Evolutionary conservation across 23 red algal species (phyloP).

Genomic region (Gracilaria gracilis): DNA sequence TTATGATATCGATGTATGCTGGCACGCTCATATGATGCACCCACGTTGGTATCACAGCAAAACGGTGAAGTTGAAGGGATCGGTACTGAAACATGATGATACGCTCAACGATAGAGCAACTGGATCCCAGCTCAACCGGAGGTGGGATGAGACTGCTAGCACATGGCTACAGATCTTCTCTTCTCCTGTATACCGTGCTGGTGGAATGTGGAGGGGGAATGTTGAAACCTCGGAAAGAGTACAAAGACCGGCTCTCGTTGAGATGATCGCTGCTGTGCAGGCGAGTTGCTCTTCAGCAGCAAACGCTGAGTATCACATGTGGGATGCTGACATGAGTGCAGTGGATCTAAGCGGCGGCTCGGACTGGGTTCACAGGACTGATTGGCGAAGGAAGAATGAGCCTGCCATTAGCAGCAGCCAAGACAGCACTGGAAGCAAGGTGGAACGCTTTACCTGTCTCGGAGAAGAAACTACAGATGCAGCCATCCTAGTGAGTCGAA

Average conservation of each 20-base stretch:
- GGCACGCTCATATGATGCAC: conserved; percentile 60
- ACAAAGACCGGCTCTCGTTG: neutral
- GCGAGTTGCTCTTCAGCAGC: neutral
- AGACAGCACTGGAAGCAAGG: too few relatives aligned
- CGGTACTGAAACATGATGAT: conserved; percentile 44
- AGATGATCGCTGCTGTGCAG: neutral
- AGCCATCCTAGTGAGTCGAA: too few relatives aligned
- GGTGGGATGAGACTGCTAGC: conserved; percentile 1
- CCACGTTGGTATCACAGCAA: conserved; percentile 9
- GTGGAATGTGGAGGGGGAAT: conserved; percentile 41
- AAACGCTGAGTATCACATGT: neutral
- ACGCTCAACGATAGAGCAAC: conserved; percentile 22
- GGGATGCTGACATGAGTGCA: neutral
- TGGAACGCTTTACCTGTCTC: too few relatives aligned
- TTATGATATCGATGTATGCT: conserved; percentile 49
- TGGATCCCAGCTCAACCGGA: neutral
- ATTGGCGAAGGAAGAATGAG: neutral
- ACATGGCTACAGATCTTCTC: neutral
- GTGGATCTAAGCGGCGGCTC: conserved; percentile 5
- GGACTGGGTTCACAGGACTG: neutral
- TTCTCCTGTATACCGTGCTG: neutral
- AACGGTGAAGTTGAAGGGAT: conserved; percentile 2
- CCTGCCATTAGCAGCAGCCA: too few relatives aligned
- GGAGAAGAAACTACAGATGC: too few relatives aligned
- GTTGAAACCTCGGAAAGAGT: neutral